Base-by-base conservation (phyloP, 2,329 filamentous ascomycete species). In the Pseudodiploospora longispora region DNA sequence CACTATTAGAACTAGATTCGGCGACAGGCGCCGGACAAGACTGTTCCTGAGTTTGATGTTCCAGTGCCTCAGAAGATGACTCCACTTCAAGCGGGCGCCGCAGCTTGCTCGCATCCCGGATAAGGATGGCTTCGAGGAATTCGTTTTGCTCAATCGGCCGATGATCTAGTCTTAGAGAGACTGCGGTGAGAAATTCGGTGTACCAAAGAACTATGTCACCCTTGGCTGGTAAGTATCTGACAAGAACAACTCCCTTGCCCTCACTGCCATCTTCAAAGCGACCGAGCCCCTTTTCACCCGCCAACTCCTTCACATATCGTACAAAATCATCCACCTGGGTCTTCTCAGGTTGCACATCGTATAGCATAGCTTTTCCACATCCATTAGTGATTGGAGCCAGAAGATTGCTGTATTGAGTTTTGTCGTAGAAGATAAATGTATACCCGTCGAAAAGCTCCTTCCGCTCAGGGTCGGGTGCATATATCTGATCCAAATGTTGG, bases 131-230 rank as follows among this genome's bases (percentile, higher is more conserved):
- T 61, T 95, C 88, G 2, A 98, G 72, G 50, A 98, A 95, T 55
- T 96, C 90, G 46, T 85, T 89, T 58, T 96, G 89, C 53, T 91
- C 82, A 42, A 96, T 83, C 3, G 89, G 82, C 4, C 88, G 80
- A 59, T 95, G 89, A 48, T 89, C 83, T 9, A 94, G 74, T 38
- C 79, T 72, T 19, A 83, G 61, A 2, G 89, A 85, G 10, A 94
- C 77, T 6, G 80, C 68, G 5, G 74, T 82, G 51, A 83, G 75
- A 52, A 95, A 82, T 2, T 80, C 68, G 10, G 76, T 71, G 47
- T 79, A 87, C 87, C 87, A 95, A 7, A 76, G 69, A 43, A 71
- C 56, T 34, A 72, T 57, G 30, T 72, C 65, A 8, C 73, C 68
- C 55, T 81, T 76, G 36, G 71, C 73, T 7, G 81, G 74, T 27